A percentile compares a stretch with the other conserved stretches of the same genome.
These are phyloP conservation scores for Penicillium sp. DNA, from an alignment of 2,329 filamentous ascomycete genomes.

Conservation along the genomic window DNA sequence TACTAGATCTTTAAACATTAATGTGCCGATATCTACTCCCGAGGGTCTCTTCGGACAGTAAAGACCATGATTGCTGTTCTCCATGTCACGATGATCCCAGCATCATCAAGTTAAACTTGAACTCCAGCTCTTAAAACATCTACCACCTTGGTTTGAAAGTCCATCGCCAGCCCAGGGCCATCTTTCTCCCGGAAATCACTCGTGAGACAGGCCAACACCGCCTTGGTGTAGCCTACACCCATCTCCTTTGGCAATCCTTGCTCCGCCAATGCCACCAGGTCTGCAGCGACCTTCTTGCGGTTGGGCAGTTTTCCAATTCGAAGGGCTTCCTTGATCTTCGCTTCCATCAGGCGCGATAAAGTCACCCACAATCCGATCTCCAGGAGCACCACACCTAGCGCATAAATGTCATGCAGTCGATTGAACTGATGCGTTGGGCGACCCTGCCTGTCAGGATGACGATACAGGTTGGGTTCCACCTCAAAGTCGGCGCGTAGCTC, in stretches of 20 bases:
- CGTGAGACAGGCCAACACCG: conserved; percentile 20
- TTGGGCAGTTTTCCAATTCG: conserved; percentile 18
- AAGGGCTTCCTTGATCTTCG: conserved; percentile 18
- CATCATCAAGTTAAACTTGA: neutral
- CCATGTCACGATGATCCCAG: too few relatives aligned
- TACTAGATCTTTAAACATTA: too few relatives aligned
- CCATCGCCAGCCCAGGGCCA: conserved; percentile 19
- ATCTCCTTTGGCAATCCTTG: conserved; percentile 21
- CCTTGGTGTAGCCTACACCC: conserved; percentile 20
- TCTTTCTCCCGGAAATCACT: conserved; percentile 17
- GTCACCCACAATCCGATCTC: conserved; percentile 15
- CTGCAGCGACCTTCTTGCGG: conserved; percentile 15
- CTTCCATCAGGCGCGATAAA: conserved; percentile 22
- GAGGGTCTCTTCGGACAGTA: too few relatives aligned
- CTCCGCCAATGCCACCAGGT: conserved; percentile 16
- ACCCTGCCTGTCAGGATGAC: conserved; percentile 30
- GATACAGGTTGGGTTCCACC: conserved; percentile 23
- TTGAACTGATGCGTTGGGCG: conserved; percentile 23
- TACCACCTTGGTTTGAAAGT: conserved; percentile 22
- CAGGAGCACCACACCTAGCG: conserved; percentile 35
- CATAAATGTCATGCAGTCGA: conserved; percentile 34
- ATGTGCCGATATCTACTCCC: too few relatives aligned
- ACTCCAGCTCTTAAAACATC: conserved; percentile 12
- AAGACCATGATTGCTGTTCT: too few relatives aligned
- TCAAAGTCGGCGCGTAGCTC: conserved; percentile 14